Percentiles rank a stretch among this genome's conserved stretches.
These are phyloP conservation scores for Cladosporium sphaerospermum DNA, from an alignment of 2,329 filamentous ascomycete genomes.

Conservation along the genomic window DNA sequence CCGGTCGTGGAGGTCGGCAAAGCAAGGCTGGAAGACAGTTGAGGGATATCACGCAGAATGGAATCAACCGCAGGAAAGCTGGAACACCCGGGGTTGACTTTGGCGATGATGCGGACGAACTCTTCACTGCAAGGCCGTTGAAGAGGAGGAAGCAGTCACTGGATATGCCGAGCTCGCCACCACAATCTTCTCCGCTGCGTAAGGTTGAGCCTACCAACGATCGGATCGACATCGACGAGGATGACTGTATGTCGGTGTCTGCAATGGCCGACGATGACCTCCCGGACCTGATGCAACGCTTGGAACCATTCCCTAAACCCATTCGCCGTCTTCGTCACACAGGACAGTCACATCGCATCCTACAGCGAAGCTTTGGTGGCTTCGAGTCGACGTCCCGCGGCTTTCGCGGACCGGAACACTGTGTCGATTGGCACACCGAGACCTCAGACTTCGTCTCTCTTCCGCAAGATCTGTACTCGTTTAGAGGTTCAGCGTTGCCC, in stretches of 20 bases:
- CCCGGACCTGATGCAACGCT: conserved; percentile 33
- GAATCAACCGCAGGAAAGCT: conserved; percentile 32
- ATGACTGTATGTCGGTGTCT: conserved; percentile 13
- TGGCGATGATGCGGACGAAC: conserved; percentile 14
- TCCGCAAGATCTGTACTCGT: conserved; percentile 48
- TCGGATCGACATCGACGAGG: conserved; percentile 18
- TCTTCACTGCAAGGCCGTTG: conserved; percentile 23
- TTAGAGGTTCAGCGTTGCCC: conserved; percentile 49
- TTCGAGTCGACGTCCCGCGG: conserved; percentile 35
- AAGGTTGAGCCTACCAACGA: conserved; percentile 26
- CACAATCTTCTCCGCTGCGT: conserved; percentile 45
- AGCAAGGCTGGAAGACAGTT: conserved; percentile 41
- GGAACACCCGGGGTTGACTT: background rate
- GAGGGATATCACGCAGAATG: conserved; percentile 45
- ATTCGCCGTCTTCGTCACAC: conserved; percentile 34
- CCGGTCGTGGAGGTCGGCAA: conserved; percentile 20
- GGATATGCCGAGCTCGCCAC: conserved; percentile 41
- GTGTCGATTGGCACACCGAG: conserved; percentile 51
- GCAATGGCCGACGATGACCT: conserved; percentile 31
- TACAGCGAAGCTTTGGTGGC: conserved; percentile 44
- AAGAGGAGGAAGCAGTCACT: conserved; percentile 25
- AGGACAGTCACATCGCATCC: conserved; percentile 32
- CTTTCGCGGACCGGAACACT: conserved; percentile 34
- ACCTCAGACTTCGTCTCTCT: conserved; percentile 55
- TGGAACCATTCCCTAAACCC: conserved; percentile 38